Conservation (phyloP, 768 basidiomycete species). For the Exidia glandulosa region DNA sequence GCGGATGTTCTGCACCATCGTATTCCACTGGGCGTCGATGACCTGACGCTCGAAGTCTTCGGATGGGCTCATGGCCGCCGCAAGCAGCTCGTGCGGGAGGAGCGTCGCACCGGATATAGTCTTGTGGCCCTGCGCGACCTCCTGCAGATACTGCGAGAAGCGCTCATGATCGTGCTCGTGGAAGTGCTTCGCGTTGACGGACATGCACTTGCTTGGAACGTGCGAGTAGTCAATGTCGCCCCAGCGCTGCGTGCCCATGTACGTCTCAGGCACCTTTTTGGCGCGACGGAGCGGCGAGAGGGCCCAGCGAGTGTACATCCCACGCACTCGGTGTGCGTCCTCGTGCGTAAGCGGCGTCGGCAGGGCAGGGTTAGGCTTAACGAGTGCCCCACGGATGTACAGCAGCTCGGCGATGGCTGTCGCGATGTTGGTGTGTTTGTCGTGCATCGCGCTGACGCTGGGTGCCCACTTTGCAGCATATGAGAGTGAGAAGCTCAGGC, state of each 20-base stretch:
- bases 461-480: slow-evolving; percentile 67
- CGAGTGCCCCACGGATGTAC: slow-evolving; percentile 21
- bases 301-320: slow-evolving; percentile 47
- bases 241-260: slow-evolving; percentile 36
- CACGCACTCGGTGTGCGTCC: slow-evolving; percentile 37
- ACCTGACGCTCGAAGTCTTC: slow-evolving; percentile 30
- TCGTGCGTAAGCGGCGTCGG: slow-evolving; percentile 6
- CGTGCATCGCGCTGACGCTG: slow-evolving; percentile 45
- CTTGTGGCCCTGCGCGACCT: slow-evolving; percentile 43
- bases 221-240: slow-evolving; percentile 43
- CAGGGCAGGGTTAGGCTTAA: slow-evolving; percentile 9
- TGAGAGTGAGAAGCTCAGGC: slow-evolving; percentile 33
- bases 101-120: slow-evolving; percentile 58
- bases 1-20: slow-evolving; percentile 41
- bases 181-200: slow-evolving; percentile 43
- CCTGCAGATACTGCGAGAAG: slow-evolving; percentile 45
- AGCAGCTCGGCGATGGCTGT: slow-evolving; percentile 52
- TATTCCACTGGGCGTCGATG: slow-evolving; percentile 56
- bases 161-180: slow-evolving; percentile 45
- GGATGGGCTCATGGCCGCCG: slow-evolving; percentile 20
- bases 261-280: slow-evolving; percentile 35
- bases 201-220: slow-evolving; percentile 56
- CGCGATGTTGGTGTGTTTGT: slow-evolving; percentile 50
- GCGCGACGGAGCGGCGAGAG: slow-evolving; percentile 44
- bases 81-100: slow-evolving; percentile 50